Base-by-base conservation (phyloP, 2,329 filamentous ascomycete species). In the Diplocarpon rosae region DNA sequence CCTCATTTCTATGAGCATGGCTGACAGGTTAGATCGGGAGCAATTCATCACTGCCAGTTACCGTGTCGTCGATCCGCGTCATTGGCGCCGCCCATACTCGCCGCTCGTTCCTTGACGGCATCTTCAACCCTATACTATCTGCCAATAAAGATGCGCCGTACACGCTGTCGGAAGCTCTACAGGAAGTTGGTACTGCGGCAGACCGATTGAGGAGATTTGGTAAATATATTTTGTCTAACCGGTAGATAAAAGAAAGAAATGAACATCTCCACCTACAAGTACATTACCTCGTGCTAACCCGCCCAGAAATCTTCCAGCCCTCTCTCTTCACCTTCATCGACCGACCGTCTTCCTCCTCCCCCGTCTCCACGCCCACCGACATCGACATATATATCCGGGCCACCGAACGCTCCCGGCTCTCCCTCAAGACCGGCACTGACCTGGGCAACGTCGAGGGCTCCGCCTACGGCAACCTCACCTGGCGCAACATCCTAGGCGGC, bases 341-440 rank as follows among this genome's bases (percentile, higher is more conserved):
- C 60, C 79, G 81, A 41, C 80, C 87, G 10, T 73, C 79, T 48
- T 74, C 76, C 38, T 75, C 78, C 36, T 77, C 85, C 49, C 73
- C 84, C 0, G 76, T 79, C 6, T 77, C 80, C 9, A 79, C 79
- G 1, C 78, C 82, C 2, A 87, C 80, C 44, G 87, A 94, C 61
- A 67, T 96, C 54, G 83, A 90, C 53, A 75, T 95, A 42, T 84
- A 82, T 57, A 73, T 95, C 45, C 78, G 78, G 42, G 83, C 85
- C 16, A 73, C 75, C 49, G 90, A 98, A 65, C 80, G 85, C 53
- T 83, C 85, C 28, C 80, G 84, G 32, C 78, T 96, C 59, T 79
- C 88, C 47, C 75, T 96, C 58, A 94, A 94, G 69, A 95, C 89
- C 0, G 92, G 92, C 48, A 96, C 92, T 8, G 90, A 96, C 61